phyloP scores from a whole-genome alignment of 1,139 yeast genomes.

The Taphrina wiesneri region DNA sequence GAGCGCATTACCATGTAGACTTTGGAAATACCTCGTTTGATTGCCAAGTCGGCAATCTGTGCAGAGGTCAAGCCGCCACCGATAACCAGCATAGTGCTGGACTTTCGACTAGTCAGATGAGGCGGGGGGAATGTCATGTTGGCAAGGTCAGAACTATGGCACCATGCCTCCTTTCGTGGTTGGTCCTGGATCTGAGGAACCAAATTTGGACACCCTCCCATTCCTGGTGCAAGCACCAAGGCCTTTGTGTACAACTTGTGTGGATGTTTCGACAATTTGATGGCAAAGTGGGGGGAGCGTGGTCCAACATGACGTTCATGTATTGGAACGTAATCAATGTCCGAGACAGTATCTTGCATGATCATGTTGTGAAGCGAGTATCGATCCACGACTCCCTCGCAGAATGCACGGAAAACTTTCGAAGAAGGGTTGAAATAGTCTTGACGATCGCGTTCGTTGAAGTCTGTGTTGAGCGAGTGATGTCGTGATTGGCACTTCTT shows the following conservation, averaged over 20 bases:
- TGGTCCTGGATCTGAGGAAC: slow-evolving; percentile 30
- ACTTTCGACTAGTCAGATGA: not conserved
- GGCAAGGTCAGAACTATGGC: slow-evolving; percentile 54
- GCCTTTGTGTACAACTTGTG: slow-evolving; percentile 48
- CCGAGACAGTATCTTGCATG: slow-evolving; percentile 48
- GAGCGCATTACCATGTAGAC: slow-evolving; percentile 51
- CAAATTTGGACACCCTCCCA: not conserved
- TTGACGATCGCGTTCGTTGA: slow-evolving; percentile 52
- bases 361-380: slow-evolving; percentile 47
- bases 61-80: slow-evolving; percentile 58
- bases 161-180: slow-evolving; percentile 45
- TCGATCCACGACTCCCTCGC: slow-evolving; percentile 48
- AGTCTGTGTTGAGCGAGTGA: not conserved
- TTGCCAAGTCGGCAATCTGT: slow-evolving; percentile 52
- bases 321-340: slow-evolving; percentile 48
- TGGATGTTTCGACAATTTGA: not conserved
- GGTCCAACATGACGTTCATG: slow-evolving; percentile 43
- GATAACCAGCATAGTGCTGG: slow-evolving; percentile 48
- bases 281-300: not conserved
- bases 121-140: slow-evolving; percentile 40
- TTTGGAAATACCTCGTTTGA: slow-evolving; percentile 46
- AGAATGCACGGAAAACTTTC: slow-evolving; percentile 50
- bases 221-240: slow-evolving; percentile 46
- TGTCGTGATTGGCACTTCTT: slow-evolving; percentile 36
- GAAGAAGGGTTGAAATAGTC: slow-evolving; percentile 55